phyloP scores from a whole-genome alignment of 257 asterid species.

The Haberlea rhodopensis region DNA sequence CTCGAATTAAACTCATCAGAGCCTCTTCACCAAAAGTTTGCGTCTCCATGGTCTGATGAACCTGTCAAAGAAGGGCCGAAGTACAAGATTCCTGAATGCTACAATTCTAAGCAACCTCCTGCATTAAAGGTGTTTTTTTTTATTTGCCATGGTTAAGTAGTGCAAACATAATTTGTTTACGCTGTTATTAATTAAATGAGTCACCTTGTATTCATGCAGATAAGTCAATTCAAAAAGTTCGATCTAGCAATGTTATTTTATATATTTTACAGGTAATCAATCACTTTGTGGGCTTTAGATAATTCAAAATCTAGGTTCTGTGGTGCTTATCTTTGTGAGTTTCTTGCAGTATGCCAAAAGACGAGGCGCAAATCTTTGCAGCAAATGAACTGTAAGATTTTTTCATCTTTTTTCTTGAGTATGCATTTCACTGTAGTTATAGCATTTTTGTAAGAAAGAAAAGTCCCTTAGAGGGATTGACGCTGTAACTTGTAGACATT shows the following conservation, averaged over 20 bases:
- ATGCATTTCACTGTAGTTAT: background rate
- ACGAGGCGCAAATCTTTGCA: constrained; percentile 81
- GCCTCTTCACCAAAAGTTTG: constrained; percentile 71
- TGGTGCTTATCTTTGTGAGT: constrained; percentile 29
- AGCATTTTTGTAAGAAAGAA: background rate
- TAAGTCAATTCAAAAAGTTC: constrained; percentile 56
- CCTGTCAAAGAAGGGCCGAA: constrained; percentile 87
- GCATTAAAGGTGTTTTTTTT: constrained; percentile 51
- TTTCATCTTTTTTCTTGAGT: constrained; percentile 9
- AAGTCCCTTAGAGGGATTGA: background rate
- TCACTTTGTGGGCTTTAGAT: background rate
- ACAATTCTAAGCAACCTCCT: constrained; percentile 60
- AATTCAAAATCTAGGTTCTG: constrained; percentile 13
- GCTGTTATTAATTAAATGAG: background rate
- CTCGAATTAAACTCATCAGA: constrained; percentile 75
- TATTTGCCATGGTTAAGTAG: constrained; percentile 10
- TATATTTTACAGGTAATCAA: constrained; percentile 69
- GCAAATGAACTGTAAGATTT: constrained; percentile 79
- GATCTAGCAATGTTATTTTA: constrained; percentile 65
- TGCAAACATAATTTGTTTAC: constrained; percentile 16
- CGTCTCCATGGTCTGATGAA: constrained; percentile 92
- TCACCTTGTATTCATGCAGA: constrained; percentile 46
- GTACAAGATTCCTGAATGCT: constrained; percentile 66
- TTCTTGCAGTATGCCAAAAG: constrained; percentile 83
- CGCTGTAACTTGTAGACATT: too few relatives aligned